These are phyloP conservation scores for Obba rivulosa DNA, from an alignment of 768 basidiomycete species.

Conservation along the genomic window DNA sequence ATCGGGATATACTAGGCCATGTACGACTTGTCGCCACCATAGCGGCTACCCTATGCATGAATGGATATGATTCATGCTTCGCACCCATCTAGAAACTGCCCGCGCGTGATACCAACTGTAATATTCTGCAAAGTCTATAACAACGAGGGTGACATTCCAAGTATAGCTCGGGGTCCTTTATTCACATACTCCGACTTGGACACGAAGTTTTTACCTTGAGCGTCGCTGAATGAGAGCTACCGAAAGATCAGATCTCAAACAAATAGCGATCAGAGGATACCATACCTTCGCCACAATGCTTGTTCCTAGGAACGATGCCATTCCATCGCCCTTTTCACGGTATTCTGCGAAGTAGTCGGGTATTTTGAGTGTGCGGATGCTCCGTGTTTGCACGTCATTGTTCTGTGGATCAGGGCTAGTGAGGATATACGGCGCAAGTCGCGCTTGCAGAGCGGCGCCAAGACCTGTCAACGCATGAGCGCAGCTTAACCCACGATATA, in stretches of 20 bases:
- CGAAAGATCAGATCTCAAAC: background rate
- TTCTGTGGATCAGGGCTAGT: conserved; percentile 51
- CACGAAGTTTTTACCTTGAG: conserved; percentile 62
- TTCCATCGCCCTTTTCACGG: conserved; percentile 76
- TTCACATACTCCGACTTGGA: conserved; percentile 73
- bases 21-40: conserved; percentile 12
- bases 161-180: conserved; percentile 68
- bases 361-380: conserved; percentile 55
- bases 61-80: background rate
- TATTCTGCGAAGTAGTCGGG: conserved; percentile 93
- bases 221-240: conserved; percentile 73
- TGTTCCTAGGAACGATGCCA: conserved; percentile 75
- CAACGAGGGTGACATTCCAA: conserved; percentile 73
- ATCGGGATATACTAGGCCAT: conserved; percentile 11
- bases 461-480: conserved; percentile 18
- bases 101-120: background rate
- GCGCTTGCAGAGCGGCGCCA: conserved; percentile 59
- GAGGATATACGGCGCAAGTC: conserved; percentile 59
- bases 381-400: conserved; percentile 68
- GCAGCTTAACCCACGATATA: background rate
- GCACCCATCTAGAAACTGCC: background rate
- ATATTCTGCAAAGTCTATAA: conserved; percentile 34
- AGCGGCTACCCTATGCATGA: background rate
- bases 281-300: conserved; percentile 82
- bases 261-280: background rate